Evolutionary conservation across 1,139 yeast species (phyloP), one percentile per base, ranked within the genome.

Genomic region (Sugiyamaella xylanicola): DNA sequence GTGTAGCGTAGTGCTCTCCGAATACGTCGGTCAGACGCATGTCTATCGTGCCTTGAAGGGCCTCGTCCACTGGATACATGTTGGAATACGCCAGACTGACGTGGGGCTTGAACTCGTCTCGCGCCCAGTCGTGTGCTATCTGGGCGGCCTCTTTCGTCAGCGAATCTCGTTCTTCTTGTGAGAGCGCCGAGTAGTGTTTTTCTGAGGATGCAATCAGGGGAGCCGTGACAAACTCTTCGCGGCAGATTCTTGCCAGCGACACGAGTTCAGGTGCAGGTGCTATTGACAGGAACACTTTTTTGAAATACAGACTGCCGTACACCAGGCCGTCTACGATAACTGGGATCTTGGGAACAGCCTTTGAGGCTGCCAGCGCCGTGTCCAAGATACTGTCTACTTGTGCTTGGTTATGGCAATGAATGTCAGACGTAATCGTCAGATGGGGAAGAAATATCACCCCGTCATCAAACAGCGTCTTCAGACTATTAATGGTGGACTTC

Each of bases 361-460:
- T 56, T 3, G 86, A 74, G 0, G 95, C 95, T 13, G 85, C 87
- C 5, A 79, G 77, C 48, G 90, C 83, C 19, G 87, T 81, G 11
- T 84, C 83, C 29, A 88, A 75, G 1, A 88, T 81, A 35, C 78
- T 75, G 59, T 81, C 82, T 1, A 85, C 87, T 41, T 70, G 73
- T 5, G 66, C 59, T 48, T 77, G 77, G 13, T 79, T 76, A 45
- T 76, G 72, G 41, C 84, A 74, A 2, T 71, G 72, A 36, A 87
- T 74, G 57, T 83, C 79, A 27, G 90, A 79, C 1, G 92, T 83
- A 37, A 88, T 77, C 1, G 96, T 88, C 42, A 88, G 78, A 67
- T 88, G 96, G 3, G 96, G 96, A 57, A 83, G 87, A 62, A 87
- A 85, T 42, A 66, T 68, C 3, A 86, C 83, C 25, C 85, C 86